phyloP scores from a whole-genome alignment of 2,329 filamentous ascomycete genomes.

The Pseudogymnoascus sp. region DNA sequence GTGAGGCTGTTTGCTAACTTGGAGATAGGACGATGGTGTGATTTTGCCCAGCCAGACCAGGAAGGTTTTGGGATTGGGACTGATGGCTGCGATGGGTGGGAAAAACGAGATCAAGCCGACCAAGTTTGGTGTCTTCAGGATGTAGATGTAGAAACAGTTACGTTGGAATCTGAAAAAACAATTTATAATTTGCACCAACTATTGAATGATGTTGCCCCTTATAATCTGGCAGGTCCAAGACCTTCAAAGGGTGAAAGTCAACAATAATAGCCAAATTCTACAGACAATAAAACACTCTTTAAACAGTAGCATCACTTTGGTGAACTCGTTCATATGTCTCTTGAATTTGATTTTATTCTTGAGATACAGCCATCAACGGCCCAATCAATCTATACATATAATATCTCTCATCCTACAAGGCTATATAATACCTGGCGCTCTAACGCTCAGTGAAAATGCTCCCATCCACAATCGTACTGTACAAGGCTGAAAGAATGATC shows the following conservation, averaged over 20 bases:
- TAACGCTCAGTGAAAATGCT: slow-evolving; percentile 1
- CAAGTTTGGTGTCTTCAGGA: slow-evolving; percentile 73
- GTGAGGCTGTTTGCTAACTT: slow-evolving; percentile 9
- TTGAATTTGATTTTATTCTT: not conserved
- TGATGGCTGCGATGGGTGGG: slow-evolving; percentile 63
- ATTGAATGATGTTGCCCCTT: not conserved
- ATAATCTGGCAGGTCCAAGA: not conserved
- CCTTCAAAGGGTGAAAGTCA: not conserved
- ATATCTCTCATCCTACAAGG: slow-evolving; percentile 4
- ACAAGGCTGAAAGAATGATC: slow-evolving; percentile 6
- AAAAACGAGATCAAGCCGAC: slow-evolving; percentile 53
- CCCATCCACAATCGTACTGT: slow-evolving; percentile 5
- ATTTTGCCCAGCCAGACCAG: slow-evolving; percentile 71
- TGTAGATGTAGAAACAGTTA: slow-evolving; percentile 43
- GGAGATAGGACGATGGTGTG: slow-evolving; percentile 61
- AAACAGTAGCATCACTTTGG: not conserved
- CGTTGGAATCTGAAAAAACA: not conserved
- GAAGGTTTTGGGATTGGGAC: slow-evolving; percentile 60
- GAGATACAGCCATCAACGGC: not conserved
- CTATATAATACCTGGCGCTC: not conserved
- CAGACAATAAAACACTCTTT: not conserved
- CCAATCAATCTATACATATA: slow-evolving; percentile 6
- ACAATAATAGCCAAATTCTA: not conserved
- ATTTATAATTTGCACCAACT: not conserved
- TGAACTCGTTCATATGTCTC: not conserved